Percentiles rank a stretch among this genome's conserved stretches.
Evolutionary conservation across 306 rosid species (phyloP).

Genomic region (Dicorynia guianensis): DNA sequence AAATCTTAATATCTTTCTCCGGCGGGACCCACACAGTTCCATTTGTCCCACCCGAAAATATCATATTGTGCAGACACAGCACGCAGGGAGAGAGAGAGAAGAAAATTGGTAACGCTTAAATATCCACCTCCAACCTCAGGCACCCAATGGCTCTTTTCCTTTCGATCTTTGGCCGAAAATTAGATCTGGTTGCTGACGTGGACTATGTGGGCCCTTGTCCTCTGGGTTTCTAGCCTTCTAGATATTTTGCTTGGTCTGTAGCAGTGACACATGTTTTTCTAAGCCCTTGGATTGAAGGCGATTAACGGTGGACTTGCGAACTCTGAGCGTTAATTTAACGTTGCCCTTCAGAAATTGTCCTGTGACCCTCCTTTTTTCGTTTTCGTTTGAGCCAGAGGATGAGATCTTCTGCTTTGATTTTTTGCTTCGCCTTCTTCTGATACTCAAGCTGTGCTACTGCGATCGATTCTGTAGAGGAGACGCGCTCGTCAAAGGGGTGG

Average conservation of each 20-base stretch:
- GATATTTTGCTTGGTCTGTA: conserved; percentile 42
- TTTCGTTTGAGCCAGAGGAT: background rate
- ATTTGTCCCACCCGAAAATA: background rate
- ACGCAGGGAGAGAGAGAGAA: background rate
- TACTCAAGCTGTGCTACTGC: conserved; percentile 15
- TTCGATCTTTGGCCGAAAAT: conserved; percentile 33
- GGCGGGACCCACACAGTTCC: conserved; percentile 1
- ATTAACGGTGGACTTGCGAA: conserved; percentile 2
- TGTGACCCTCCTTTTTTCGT: conserved; percentile 17
- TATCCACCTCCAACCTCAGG: conserved; percentile 32
- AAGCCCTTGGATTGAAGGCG: conserved; percentile 41
- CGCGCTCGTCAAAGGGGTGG: background rate
- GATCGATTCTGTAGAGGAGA: conserved; percentile 5
- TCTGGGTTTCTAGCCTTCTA: background rate
- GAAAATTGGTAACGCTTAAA: background rate
- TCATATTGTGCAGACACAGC: background rate
- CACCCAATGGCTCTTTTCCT: conserved; percentile 36
- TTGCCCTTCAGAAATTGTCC: background rate
- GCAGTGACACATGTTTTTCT: background rate
- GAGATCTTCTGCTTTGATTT: background rate
- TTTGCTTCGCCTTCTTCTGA: background rate
- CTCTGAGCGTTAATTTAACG: background rate
- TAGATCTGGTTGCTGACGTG: conserved; percentile 49
- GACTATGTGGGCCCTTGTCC: background rate
- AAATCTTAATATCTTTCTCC: conserved; percentile 2